Evolutionary conservation across 1,284 basidiomycete genomes (phyloP).

Genomic region (Microstroma glucosiphilum): DNA sequence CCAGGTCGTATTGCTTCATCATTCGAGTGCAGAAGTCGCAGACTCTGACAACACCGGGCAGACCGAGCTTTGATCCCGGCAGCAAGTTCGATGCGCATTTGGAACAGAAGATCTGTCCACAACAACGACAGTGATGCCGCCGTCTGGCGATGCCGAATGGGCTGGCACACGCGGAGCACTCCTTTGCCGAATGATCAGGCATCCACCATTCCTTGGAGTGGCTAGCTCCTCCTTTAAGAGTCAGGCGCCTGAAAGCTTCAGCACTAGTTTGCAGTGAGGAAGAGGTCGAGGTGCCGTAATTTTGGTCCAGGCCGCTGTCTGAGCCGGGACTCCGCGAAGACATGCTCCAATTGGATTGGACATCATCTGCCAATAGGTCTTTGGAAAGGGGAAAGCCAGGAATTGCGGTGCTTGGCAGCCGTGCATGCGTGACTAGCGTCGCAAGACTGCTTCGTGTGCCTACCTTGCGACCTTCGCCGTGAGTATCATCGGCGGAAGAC

Average conservation of each 20-base stretch:
- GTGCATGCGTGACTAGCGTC: no score
- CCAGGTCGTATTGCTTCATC: constrained; percentile 61
- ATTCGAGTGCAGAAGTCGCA: constrained; percentile 92
- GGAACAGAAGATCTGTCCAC: constrained; percentile 49
- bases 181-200: constrained; percentile 81
- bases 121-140: constrained; percentile 49
- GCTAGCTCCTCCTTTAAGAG: constrained; percentile 4
- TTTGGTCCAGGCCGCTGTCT: constrained; percentile 17
- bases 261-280: constrained; percentile 27
- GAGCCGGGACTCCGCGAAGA: constrained; percentile 29
- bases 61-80: constrained; percentile 73
- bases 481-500: background rate
- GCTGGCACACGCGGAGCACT: constrained; percentile 53
- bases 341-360: constrained; percentile 31
- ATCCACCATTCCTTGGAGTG: constrained; percentile 43
- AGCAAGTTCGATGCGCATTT: constrained; percentile 91
- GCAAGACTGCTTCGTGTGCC: constrained; percentile 11
- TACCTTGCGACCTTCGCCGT: background rate
- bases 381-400: constrained; percentile 41
- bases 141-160: constrained; percentile 44
- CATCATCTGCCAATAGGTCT: constrained; percentile 44
- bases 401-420: constrained; percentile 16
- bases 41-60: constrained; percentile 65
- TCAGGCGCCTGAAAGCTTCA: constrained; percentile 15
- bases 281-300: constrained; percentile 7